Conservation (phyloP, 2,329 filamentous ascomycete species). For the Aschersonia sp. region DNA sequence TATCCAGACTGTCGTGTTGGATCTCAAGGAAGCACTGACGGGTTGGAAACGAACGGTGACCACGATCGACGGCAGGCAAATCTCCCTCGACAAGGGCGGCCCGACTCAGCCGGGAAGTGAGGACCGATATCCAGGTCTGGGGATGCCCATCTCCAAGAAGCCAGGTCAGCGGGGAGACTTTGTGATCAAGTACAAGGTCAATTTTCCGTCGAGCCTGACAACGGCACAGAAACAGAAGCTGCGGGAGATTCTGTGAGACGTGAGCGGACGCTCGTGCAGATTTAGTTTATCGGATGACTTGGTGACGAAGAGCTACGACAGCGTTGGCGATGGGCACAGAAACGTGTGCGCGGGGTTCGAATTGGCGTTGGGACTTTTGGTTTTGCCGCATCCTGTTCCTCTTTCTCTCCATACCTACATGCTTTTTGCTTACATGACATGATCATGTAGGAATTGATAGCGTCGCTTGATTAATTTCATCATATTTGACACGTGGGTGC, state of each 20-base stretch:
- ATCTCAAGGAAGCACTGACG: slow-evolving; percentile 85
- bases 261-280: neutral
- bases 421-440: too few species aligned
- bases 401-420: too few species aligned
- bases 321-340: too few species aligned
- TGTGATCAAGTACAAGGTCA: slow-evolving; percentile 79
- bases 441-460: too few species aligned
- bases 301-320: neutral
- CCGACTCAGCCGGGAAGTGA: slow-evolving; percentile 75
- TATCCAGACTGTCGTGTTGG: slow-evolving; percentile 61
- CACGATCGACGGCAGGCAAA: slow-evolving; percentile 82
- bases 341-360: too few species aligned
- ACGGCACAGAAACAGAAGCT: slow-evolving; percentile 64
- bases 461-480: too few species aligned
- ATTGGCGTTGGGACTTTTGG: too few species aligned
- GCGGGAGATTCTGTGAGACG: slow-evolving; percentile 54
- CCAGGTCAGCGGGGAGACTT: slow-evolving; percentile 75
- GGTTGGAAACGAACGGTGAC: slow-evolving; percentile 86
- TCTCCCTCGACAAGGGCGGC: slow-evolving; percentile 64
- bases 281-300: neutral
- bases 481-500: too few species aligned
- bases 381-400: too few species aligned
- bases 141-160: slow-evolving; percentile 92
- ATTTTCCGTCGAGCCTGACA: slow-evolving; percentile 72
- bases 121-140: slow-evolving; percentile 70